phyloP scores from a whole-genome alignment of 441 rosid genomes.

The Aquilaria agallochum region DNA sequence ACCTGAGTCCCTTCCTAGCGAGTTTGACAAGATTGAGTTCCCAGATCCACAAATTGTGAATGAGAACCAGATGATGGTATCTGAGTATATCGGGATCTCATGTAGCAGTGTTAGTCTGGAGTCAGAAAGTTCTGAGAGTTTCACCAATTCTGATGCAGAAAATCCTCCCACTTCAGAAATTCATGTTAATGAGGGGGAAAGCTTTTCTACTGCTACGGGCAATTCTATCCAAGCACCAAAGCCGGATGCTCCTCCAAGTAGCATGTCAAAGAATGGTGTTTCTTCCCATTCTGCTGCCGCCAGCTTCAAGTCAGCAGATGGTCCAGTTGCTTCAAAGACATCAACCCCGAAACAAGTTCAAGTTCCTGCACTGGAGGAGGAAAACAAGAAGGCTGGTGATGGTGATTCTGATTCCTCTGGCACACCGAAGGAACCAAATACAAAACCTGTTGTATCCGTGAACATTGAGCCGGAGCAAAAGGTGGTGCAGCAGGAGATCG shows the following conservation, averaged over 20 bases:
- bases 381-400: conserved; percentile 32
- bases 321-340: conserved; percentile 40
- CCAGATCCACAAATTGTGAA: conserved; percentile 90
- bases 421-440: conserved; percentile 28
- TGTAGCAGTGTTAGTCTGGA: conserved; percentile 36
- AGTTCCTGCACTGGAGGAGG: conserved; percentile 34
- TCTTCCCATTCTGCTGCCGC: conserved; percentile 65
- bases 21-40: conserved; percentile 90
- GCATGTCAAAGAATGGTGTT: conserved; percentile 61
- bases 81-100: conserved; percentile 78
- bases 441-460: conserved; percentile 46
- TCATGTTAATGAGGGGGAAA: conserved; percentile 40
- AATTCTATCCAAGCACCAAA: conserved; percentile 46
- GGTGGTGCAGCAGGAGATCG: conserved; percentile 89
- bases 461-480: conserved; percentile 72
- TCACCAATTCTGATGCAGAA: conserved; percentile 53
- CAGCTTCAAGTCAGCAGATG: conserved; percentile 50
- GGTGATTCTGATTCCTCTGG: conserved; percentile 47
- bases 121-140: conserved; percentile 64
- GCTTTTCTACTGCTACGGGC: conserved; percentile 37
- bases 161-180: conserved; percentile 44
- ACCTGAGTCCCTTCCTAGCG: conserved; percentile 45
- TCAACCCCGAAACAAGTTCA: conserved; percentile 36
- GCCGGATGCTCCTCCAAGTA: conserved; percentile 80
- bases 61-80: conserved; percentile 93